These are phyloP conservation scores for Discostella stelligeroides DNA, from an alignment of 108 stramenopile genomes.

Conservation along the genomic window DNA sequence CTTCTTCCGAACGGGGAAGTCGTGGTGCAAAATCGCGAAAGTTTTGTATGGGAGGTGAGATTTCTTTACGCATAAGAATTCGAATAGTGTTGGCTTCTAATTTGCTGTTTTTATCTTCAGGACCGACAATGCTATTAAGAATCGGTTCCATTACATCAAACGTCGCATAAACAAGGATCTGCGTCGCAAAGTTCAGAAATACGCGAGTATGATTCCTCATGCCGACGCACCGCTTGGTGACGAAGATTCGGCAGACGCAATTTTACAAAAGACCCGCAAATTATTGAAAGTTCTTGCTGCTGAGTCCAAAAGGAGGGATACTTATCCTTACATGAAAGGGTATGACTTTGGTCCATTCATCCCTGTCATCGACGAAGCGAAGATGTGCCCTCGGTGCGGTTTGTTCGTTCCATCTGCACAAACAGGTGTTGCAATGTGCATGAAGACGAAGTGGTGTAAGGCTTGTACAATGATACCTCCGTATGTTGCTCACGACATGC, in stretches of 20 bases:
- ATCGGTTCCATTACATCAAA: slow-evolving; percentile 44
- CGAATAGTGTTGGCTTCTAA: neutral
- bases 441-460: slow-evolving; percentile 18
- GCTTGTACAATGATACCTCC: slow-evolving; percentile 27
- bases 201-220: neutral
- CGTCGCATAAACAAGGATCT: slow-evolving; percentile 25
- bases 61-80: neutral
- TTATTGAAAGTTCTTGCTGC: slow-evolving; percentile 16
- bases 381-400: slow-evolving; percentile 20
- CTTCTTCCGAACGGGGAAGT: slow-evolving; percentile 51
- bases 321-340: slow-evolving; percentile 5
- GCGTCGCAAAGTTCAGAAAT: slow-evolving; percentile 11
- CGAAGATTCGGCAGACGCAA: neutral
- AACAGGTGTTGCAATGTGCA: slow-evolving; percentile 8
- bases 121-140: slow-evolving; percentile 65
- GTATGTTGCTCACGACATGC: slow-evolving; percentile 13
- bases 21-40: slow-evolving; percentile 67
- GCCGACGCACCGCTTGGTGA: neutral
- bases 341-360: slow-evolving; percentile 16
- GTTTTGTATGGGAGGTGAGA: slow-evolving; percentile 52
- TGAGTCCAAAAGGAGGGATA: slow-evolving; percentile 7
- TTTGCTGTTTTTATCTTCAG: slow-evolving; percentile 2
- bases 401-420: slow-evolving; percentile 22
- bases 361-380: slow-evolving; percentile 1
- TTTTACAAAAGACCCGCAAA: slow-evolving; percentile 3